Evolutionary conservation across 2,329 filamentous ascomycete genomes (phyloP).

Genomic region (Exophiala aquamarina): DNA sequence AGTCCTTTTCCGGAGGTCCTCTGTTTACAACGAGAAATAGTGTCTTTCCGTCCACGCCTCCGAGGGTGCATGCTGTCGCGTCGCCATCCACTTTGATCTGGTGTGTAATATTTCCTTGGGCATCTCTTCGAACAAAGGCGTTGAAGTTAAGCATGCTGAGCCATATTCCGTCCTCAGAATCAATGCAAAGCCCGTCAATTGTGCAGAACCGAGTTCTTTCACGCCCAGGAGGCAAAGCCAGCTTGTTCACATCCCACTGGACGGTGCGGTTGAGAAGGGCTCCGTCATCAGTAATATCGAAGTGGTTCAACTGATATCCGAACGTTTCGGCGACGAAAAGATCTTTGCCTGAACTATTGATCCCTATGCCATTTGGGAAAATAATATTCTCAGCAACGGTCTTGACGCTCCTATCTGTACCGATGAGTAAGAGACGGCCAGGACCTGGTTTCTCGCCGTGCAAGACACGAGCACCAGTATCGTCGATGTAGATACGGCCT

Average conservation of each 20-base stretch:
- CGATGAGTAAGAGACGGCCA: neutral
- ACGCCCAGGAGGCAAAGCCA: neutral
- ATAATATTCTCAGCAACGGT: neutral
- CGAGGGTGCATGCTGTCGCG: neutral
- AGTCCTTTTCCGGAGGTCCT: neutral
- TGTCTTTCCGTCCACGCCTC: slow-evolving; percentile 1
- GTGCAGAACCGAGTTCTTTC: neutral
- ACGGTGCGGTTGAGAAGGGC: neutral
- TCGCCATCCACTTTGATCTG: neutral
- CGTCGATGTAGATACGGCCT: slow-evolving; percentile 1
- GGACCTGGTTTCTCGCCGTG: neutral
- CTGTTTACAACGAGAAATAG: slow-evolving; percentile 1
- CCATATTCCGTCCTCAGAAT: slow-evolving; percentile 1
- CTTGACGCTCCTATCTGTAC: neutral
- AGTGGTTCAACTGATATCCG: neutral
- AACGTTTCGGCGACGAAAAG: neutral
- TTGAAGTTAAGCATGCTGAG: slow-evolving; percentile 3
- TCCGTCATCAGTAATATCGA: neutral
- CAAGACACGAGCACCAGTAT: slow-evolving; percentile 1
- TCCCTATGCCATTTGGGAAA: neutral
- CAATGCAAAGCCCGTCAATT: slow-evolving; percentile 3
- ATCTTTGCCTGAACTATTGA: neutral
- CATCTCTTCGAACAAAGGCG: neutral
- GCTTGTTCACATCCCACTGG: neutral
- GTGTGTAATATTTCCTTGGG: neutral